Percentiles rank a stretch among this genome's conserved stretches.
Evolutionary conservation across 305 asterid species (phyloP).

Genomic region (Fraxinus nigra): DNA sequence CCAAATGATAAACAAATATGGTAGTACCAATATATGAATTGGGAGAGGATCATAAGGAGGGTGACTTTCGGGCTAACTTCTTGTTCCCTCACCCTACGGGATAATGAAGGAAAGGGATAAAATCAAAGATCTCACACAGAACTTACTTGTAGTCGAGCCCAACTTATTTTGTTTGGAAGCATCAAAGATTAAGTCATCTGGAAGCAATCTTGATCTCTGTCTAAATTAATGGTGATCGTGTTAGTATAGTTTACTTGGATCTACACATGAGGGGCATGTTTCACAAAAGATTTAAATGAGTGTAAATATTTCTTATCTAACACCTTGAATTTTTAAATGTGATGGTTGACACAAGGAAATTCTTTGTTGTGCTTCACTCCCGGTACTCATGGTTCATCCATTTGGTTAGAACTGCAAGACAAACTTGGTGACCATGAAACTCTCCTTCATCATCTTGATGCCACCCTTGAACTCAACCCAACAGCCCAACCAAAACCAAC

Average conservation of each 20-base stretch:
- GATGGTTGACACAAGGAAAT: neutral
- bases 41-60: neutral
- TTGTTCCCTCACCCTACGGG: neutral
- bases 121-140: neutral
- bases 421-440: neutral
- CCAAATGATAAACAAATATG: neutral
- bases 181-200: neutral
- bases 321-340: neutral
- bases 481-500: neutral
- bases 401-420: neutral
- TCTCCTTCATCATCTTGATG: neutral
- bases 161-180: neutral
- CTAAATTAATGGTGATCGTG: neutral
- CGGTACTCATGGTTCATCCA: neutral
- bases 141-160: neutral
- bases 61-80: neutral
- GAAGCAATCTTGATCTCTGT: neutral
- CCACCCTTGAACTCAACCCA: neutral
- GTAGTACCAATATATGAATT: neutral
- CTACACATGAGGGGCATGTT: neutral
- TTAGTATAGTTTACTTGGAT: neutral
- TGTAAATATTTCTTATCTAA: neutral
- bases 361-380: neutral
- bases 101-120: neutral
- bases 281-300: neutral